phyloP scores from a whole-genome alignment of 1,284 basidiomycete genomes.

The Schizophyllum amplum region DNA sequence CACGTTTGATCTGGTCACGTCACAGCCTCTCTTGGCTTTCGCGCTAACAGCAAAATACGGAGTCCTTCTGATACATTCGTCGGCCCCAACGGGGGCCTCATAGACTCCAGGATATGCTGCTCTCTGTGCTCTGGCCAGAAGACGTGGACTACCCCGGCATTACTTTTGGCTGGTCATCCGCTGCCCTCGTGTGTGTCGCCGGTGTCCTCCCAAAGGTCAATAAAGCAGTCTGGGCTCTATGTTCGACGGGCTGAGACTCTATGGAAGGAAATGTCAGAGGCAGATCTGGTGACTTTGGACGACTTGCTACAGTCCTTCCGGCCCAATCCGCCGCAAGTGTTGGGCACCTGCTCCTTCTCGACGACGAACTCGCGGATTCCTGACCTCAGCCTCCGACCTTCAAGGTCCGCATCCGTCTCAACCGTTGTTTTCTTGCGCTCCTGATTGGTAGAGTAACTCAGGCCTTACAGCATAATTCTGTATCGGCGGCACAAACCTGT shows the following conservation, averaged over 20 bases:
- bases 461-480: background rate
- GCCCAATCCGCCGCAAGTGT: background rate
- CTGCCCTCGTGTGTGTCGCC: conserved; percentile 35
- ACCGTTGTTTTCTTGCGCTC: background rate
- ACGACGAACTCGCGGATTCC: background rate
- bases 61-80: no score
- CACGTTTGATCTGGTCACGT: no score
- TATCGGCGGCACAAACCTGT: background rate
- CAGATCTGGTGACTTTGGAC: background rate
- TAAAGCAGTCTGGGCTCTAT: conserved; percentile 14
- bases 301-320: background rate
- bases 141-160: conserved; percentile 35
- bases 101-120: conserved; percentile 16
- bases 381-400: background rate
- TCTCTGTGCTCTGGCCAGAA: conserved; percentile 49
- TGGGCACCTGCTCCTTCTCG: background rate
- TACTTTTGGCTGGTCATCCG: conserved; percentile 46
- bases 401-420: background rate
- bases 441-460: background rate
- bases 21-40: no score
- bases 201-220: conserved; percentile 33
- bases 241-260: no score
- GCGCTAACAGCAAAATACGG: no score
- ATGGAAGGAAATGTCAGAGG: no score
- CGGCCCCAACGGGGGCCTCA: no score